Base-by-base conservation (phyloP, 1,284 basidiomycete genomes). In the Paramarasmius palmivorus region DNA sequence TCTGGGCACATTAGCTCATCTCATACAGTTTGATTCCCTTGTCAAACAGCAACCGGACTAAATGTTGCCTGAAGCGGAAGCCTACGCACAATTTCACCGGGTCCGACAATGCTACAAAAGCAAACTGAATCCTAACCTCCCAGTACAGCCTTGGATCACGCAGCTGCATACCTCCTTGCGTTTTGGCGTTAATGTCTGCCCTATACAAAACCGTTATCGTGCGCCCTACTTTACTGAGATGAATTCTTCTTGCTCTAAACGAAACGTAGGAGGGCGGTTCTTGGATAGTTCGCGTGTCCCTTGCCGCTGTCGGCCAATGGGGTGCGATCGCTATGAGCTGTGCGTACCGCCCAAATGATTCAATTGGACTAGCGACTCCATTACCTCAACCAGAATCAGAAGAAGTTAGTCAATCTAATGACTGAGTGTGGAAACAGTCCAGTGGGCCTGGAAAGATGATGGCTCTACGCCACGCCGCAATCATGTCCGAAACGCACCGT, bases 231-330 rank as follows among this genome's bases (percentile, higher is more conserved):
- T n/a, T n/a, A n/a, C n/a, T n/a, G n/a, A n/a, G n/a, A n/a, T n/a
- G n/a, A n/a, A n/a, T n/a, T n/a, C n/a, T n/a, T n/a, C n/a, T n/a
- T n/a, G n/a, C n/a, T n/a, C n/a, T n/a, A n/a, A n/a, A n/a, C n/a
- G n/a, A n/a, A n/a, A n/a, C n/a, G n/a, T n/a, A 85, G 83, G 79
- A 82, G 57, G 84, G 83, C n/a, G 82, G 82, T 5, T 82, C 81
- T 9, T 83, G 78, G 75, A 78, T 83, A 64, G 80, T 85, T 2
- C 76, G 75, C 4, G 82, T 85, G 15, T 84, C 83, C 2, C 73
- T 86, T 0, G 78, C 77, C 26, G 77, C 74, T 1, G 77, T 82
- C 2, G 81, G 76, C 0, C 73, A 77, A 44, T 85, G 81, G n/a
- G 81, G 71, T 85, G 7, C 76, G 80, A 14, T 78, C 79, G 12